These are phyloP conservation scores for Fusarium staphyleae DNA, from an alignment of 2,329 filamentous ascomycete species.

Conservation along the genomic window DNA sequence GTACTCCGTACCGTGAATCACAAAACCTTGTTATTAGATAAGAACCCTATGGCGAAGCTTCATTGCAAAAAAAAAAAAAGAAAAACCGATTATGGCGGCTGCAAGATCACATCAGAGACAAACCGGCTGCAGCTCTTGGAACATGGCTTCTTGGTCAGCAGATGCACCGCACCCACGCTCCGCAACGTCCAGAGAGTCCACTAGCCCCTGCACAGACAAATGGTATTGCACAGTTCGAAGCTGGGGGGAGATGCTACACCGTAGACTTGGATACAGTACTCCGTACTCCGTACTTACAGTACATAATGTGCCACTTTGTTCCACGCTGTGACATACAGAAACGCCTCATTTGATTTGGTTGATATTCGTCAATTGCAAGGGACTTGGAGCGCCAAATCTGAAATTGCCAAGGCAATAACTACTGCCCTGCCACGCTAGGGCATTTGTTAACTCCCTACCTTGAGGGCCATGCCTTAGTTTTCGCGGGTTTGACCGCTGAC, in stretches of 20 bases:
- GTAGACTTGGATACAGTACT: constrained; percentile 1
- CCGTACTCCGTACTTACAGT: no score
- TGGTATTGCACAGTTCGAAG: constrained; percentile 13
- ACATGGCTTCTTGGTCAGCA: constrained; percentile 15
- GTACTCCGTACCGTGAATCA: no score
- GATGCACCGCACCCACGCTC: constrained; percentile 4
- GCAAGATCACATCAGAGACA: constrained; percentile 8
- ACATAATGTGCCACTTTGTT: no score
- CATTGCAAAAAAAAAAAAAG: neutral
- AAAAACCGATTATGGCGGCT: no score
- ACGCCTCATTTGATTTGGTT: constrained; percentile 18
- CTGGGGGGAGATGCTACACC: constrained; percentile 29
- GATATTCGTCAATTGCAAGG: constrained; percentile 16
- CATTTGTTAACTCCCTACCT: no score
- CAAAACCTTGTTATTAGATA: no score
- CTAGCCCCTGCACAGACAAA: constrained; percentile 17
- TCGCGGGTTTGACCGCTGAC: constrained; percentile 18
- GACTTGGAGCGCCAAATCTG: neutral
- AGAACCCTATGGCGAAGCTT: constrained; percentile 5
- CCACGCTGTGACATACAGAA: no score
- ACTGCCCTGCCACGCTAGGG: no score
- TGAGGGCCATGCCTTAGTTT: constrained; percentile 1
- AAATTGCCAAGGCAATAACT: constrained; percentile 5
- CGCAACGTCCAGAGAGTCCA: neutral
- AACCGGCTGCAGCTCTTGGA: constrained; percentile 3